Evolutionary conservation across 2,329 filamentous ascomycete species (phyloP).

Genomic region (Colletotrichum lini): DNA sequence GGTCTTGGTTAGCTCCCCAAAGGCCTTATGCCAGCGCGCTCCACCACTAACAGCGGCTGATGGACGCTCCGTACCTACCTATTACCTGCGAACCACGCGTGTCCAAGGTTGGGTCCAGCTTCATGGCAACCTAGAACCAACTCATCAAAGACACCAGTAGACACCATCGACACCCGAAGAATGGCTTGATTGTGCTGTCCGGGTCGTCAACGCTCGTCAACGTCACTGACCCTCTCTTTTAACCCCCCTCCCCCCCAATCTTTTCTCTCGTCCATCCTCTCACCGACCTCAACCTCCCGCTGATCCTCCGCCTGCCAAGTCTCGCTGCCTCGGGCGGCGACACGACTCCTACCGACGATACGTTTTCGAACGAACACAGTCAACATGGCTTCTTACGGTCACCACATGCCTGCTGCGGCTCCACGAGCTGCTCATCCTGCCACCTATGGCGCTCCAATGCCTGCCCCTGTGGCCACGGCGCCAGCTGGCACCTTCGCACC

Average conservation of each 20-base stretch:
- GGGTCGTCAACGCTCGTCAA: constrained; percentile 38
- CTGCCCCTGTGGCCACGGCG: constrained; percentile 57
- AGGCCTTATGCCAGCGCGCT: constrained; percentile 39
- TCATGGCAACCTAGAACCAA: constrained; percentile 37
- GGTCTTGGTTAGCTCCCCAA: constrained; percentile 37
- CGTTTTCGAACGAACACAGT: constrained; percentile 1
- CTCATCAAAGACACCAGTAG: constrained; percentile 32
- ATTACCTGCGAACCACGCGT: constrained; percentile 25
- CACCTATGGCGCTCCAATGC: constrained; percentile 60
- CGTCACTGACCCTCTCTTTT: constrained; percentile 23
- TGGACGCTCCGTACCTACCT: constrained; percentile 30
- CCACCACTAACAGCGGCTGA: constrained; percentile 41
- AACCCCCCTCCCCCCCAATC: neutral
- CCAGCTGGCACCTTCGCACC: constrained; percentile 91
- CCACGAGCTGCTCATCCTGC: constrained; percentile 52
- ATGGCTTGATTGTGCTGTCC: constrained; percentile 35
- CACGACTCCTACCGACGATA: constrained; percentile 13
- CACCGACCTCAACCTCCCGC: constrained; percentile 32
- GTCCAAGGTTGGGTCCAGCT: constrained; percentile 36
- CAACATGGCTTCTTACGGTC: constrained; percentile 41
- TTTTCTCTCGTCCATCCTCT: constrained; percentile 19
- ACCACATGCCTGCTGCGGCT: constrained; percentile 39
- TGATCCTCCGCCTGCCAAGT: constrained; percentile 20
- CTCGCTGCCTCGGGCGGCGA: constrained; percentile 22
- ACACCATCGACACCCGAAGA: constrained; percentile 34